Conservation (phyloP, 139 green algal genomes). For the Edaphochlamys debaryana region DNA sequence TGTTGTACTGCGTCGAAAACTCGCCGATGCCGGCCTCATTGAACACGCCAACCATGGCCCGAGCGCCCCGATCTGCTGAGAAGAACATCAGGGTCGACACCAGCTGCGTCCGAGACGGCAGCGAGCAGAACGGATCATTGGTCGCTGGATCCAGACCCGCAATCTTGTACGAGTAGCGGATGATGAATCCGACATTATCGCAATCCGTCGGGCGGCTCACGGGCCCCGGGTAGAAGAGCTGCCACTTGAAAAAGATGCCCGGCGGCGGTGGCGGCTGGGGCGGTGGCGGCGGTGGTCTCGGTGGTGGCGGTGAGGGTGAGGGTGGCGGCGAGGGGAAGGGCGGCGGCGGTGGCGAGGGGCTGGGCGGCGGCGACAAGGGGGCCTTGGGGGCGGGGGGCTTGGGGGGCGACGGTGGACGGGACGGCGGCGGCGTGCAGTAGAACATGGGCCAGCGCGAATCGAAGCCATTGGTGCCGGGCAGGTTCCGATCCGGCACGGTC, state of each 20-base stretch:
- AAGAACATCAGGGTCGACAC: background rate
- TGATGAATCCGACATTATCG: background rate
- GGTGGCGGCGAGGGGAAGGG: background rate
- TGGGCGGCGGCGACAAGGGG: background rate
- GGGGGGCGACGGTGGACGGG: background rate
- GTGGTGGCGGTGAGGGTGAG: background rate
- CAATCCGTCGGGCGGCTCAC: background rate
- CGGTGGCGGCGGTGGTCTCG: background rate
- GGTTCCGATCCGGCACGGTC: background rate
- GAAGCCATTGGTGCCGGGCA: no score
- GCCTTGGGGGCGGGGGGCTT: background rate
- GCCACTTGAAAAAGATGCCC: background rate
- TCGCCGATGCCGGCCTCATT: conserved; percentile 5
- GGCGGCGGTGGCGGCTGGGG: conserved; percentile 13
- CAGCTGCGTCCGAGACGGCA: background rate
- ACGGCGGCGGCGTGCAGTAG: conserved; percentile 3
- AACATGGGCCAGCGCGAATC: background rate
- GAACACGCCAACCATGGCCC: conserved; percentile 24
- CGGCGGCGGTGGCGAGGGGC: background rate
- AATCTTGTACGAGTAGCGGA: conserved; percentile 4
- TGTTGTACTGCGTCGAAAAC: conserved; percentile 5
- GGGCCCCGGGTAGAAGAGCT: conserved; percentile 6
- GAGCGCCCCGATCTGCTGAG: background rate
- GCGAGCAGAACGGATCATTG: background rate
- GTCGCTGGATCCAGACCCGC: background rate